A percentile compares a stretch with the other conserved stretches of the same genome.
Conservation (phyloP, 495 filamentous ascomycete genomes). For the Hyaloscypha bicolor region DNA sequence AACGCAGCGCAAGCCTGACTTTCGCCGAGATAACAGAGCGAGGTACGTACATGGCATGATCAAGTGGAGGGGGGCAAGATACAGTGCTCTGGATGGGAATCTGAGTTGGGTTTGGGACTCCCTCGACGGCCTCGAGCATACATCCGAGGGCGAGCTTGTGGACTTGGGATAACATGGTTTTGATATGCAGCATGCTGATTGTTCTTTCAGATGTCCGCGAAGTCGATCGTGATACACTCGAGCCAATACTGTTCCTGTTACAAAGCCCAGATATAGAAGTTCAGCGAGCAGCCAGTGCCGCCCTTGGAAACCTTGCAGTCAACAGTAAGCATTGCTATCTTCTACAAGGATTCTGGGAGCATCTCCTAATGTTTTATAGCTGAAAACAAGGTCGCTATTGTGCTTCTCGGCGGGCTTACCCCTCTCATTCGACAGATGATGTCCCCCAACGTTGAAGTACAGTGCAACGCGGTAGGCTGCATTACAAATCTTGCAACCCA, state of each 20-base stretch:
- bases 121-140: not conserved
- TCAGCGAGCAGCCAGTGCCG: conserved; percentile 93
- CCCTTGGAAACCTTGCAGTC: conserved; percentile 93
- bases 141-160: not conserved
- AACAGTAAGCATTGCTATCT: conserved; percentile 68
- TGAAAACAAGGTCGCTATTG: conserved; percentile 97
- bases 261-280: conserved; percentile 97
- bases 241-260: conserved; percentile 92
- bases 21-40: conserved; percentile 99
- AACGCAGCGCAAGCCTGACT: conserved; percentile 95
- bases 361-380: conserved; percentile 61
- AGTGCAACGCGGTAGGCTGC: conserved; percentile 98
- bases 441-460: conserved; percentile 97
- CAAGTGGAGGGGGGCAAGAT: not conserved
- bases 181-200: conserved; percentile 1
- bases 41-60: conserved; percentile 60
- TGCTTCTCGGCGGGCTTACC: conserved; percentile 83
- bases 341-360: not conserved
- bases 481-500: conserved; percentile 98
- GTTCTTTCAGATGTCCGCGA: conserved; percentile 80
- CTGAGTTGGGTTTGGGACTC: not conserved
- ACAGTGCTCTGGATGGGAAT: not conserved
- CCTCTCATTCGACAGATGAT: conserved; percentile 98
- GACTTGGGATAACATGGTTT: not conserved
- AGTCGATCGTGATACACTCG: conserved; percentile 91